Base-by-base conservation (phyloP, 805 yeast genomes). In the Monosporozyma aerobia region DNA sequence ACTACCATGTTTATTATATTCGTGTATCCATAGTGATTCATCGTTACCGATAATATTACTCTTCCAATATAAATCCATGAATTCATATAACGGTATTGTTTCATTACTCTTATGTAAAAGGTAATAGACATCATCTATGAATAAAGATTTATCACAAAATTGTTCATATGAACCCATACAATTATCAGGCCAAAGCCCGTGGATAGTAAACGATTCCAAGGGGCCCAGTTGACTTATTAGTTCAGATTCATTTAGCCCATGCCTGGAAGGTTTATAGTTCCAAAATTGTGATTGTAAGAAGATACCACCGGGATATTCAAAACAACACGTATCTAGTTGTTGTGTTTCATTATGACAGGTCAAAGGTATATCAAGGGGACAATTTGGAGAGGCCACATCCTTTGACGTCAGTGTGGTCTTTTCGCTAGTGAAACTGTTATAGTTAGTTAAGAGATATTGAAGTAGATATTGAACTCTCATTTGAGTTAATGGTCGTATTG, bases 1-100 rank as follows among this genome's bases (percentile, higher is more conserved):
- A 9, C 96, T 89, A 25, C 90, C 97, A 65, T 90, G 98, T 67
- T 90, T 90, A 72, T 90, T 90, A 76, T 79, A 90, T 69, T 90
- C 97, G 69, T 90, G 97, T 37, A 78, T 75, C 98, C 98, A 90
- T 49, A 90, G 71, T 5, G 75, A 64, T 53, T 79, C 82, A 64
- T 85, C 92, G 53, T 78, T 67, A 10, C 88, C 88, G 49, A 79
- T 80, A 51, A 79, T 80, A 62, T 77, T 77, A 61, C 85, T 83
- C 65, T 85, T 83, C 97, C 97, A 90, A 55, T 75, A 69, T 32
- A 62, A 61, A 27, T 70, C 57, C 88, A 90, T 80, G 54, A 76
- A 75, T 1, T 70, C 67, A 47, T 85, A 72, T 48, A 89, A 72
- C 10, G 25, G 29, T 13, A 32, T 3, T 8, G 40, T 35, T 10